These are phyloP conservation scores for Colletotrichum chlorophyti DNA, from an alignment of 2,329 filamentous ascomycete genomes.

Conservation along the genomic window DNA sequence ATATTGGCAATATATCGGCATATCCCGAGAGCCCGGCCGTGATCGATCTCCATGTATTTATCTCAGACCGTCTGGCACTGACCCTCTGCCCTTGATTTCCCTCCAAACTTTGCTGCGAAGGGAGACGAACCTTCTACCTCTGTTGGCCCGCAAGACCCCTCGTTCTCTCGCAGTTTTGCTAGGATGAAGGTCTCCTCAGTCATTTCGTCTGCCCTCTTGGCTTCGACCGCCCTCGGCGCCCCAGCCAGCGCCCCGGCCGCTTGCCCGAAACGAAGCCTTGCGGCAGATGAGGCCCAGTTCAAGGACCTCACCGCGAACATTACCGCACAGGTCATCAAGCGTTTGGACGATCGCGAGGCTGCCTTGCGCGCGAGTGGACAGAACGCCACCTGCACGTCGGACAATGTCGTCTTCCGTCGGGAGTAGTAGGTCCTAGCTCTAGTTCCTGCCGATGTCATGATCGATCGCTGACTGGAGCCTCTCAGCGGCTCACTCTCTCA, in stretches of 20 bases:
- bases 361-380: slow-evolving; percentile 31
- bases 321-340: slow-evolving; percentile 28
- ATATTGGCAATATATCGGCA: too few relatives aligned
- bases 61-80: too few relatives aligned
- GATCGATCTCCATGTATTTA: too few relatives aligned
- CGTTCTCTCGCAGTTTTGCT: not conserved
- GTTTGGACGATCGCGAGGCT: slow-evolving; percentile 30
- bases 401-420: slow-evolving; percentile 35
- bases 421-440: slow-evolving; percentile 36
- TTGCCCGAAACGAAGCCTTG: slow-evolving; percentile 19
- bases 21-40: too few relatives aligned
- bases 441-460: not conserved
- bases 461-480: not conserved
- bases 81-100: not conserved
- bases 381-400: slow-evolving; percentile 32
- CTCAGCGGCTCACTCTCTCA: slow-evolving; percentile 38
- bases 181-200: slow-evolving; percentile 24
- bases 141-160: too few relatives aligned
- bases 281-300: slow-evolving; percentile 25
- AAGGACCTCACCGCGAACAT: slow-evolving; percentile 30
- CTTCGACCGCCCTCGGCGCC: slow-evolving; percentile 19
- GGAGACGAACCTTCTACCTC: not conserved
- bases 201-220: slow-evolving; percentile 28
- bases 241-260: too few relatives aligned
- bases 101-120: not conserved